Evolutionary conservation across 495 filamentous ascomycete genomes (phyloP), one percentile per base, ranked within the genome.

Genomic region (Talaromyces adpressus): DNA sequence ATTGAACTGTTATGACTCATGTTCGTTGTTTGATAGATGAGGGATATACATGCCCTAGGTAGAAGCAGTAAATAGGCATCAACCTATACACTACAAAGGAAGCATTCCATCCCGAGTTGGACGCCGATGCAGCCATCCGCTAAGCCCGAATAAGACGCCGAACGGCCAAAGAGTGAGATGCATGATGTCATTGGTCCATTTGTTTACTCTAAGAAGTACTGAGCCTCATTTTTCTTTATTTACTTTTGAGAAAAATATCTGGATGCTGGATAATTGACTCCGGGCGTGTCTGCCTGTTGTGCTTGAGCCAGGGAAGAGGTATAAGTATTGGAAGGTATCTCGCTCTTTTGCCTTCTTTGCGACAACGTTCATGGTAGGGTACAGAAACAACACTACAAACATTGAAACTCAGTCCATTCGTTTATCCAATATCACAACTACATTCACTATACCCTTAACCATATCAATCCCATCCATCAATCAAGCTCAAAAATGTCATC

Each of bases 401-500:
- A n/a, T n/a, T n/a, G n/a, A 47, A 6, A 34, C 32, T 58, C 34
- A 57, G 11, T 41, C 56, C 61, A 20, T 32, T 41, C 51, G 14
- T 32, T 49, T 9, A 45, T 20, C 57, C 14, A 12, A 34, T 41
- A 22, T 47, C 23, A 7, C 23, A 20, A 47, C 39, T 3, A 49
- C 23, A 41, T 12, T 25, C 20, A 60, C 34, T 8, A 34, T 6
- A 12, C 9, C 30, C 30, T 32, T 32, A 2, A 2, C 7, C 30
- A 32, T 32, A 32, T 32, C 3, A 4, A 27, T n/a, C n/a, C n/a
- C n/a, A 27, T 1, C 7, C 30, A 32, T 29, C 3, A 34, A 25
- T 3, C 6, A 18, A 57, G n/a, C 0, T 59, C 9, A 41, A 47
- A n/a, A 7, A 79, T 76, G 73, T 41, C 73, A 51, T 73, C 72